Percentiles rank a stretch among this genome's conserved stretches.
phyloP scores from a whole-genome alignment of 192 early-diverging fungal genomes.

The Backusella parvicylindrica region DNA sequence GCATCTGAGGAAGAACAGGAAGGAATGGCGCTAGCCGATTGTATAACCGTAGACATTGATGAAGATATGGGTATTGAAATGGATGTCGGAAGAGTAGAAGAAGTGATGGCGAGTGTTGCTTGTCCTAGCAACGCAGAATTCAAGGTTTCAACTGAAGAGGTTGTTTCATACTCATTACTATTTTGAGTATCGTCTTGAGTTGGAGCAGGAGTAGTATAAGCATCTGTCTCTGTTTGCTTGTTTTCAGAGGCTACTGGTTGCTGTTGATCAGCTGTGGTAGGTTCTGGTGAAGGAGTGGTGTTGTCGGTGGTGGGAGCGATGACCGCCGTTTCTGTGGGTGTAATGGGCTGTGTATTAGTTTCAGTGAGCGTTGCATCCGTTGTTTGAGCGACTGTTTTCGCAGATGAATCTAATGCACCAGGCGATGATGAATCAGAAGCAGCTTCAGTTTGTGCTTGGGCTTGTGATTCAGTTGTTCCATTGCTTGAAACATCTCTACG shows the following conservation, averaged over 20 bases:
- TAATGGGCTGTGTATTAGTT: neutral
- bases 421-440: neutral
- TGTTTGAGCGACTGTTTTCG: neutral
- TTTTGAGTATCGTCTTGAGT: neutral
- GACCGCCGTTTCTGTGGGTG: neutral
- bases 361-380: neutral
- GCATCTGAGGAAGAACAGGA: neutral
- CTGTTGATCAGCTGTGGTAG: neutral
- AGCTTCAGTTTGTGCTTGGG: neutral
- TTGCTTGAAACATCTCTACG: neutral
- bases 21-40: neutral
- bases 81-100: neutral
- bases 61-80: neutral
- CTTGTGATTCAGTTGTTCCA: neutral
- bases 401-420: neutral
- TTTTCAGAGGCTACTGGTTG: neutral
- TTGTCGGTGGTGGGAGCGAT: neutral
- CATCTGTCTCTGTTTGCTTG: neutral
- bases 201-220: neutral
- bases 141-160: neutral
- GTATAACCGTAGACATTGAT: neutral
- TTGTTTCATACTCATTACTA: neutral
- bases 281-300: neutral
- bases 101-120: neutral
- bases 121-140: neutral